Evolutionary conservation across 768 basidiomycete species (phyloP).

Genomic region (Hebeloma cylindrosporum): DNA sequence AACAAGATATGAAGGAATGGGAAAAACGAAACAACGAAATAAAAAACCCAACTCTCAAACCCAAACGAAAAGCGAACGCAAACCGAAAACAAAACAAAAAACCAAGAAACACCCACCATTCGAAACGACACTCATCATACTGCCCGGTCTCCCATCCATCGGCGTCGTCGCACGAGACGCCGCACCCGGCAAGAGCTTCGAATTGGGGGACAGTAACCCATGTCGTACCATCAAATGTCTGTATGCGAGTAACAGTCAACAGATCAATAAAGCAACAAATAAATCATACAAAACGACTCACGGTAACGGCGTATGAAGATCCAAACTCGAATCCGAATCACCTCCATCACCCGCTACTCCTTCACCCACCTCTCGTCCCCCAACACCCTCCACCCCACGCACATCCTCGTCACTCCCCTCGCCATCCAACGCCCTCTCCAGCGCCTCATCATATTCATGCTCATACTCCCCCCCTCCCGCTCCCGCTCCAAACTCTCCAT

Average conservation of each 20-base stretch:
- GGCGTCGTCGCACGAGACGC: conserved; percentile 24
- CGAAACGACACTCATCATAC: conserved; percentile 35
- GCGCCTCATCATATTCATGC: conserved; percentile 15
- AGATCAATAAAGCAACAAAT: neutral
- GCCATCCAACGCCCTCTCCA: conserved; percentile 21
- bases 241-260: neutral
- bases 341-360: conserved; percentile 28
- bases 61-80: neutral
- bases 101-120: conserved; percentile 26
- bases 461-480: conserved; percentile 4
- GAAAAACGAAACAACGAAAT: too few relatives aligned
- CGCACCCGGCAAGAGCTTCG: conserved; percentile 51
- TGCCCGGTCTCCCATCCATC: conserved; percentile 32
- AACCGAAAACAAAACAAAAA: conserved; percentile 4
- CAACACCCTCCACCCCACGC: neutral
- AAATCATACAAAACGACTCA: conserved; percentile 36
- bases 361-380: neutral
- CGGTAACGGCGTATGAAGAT: conserved; percentile 70
- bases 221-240: conserved; percentile 68
- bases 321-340: conserved; percentile 67
- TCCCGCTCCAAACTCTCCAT: conserved; percentile 2
- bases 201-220: conserved; percentile 64
- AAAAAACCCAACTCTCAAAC: conserved; percentile 5
- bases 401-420: conserved; percentile 7
- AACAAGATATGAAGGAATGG: too few relatives aligned